Evolutionary conservation across 1,139 yeast species (phyloP), one percentile per base, ranked within the genome.

Genomic region (Geotrichum histeridarum): DNA sequence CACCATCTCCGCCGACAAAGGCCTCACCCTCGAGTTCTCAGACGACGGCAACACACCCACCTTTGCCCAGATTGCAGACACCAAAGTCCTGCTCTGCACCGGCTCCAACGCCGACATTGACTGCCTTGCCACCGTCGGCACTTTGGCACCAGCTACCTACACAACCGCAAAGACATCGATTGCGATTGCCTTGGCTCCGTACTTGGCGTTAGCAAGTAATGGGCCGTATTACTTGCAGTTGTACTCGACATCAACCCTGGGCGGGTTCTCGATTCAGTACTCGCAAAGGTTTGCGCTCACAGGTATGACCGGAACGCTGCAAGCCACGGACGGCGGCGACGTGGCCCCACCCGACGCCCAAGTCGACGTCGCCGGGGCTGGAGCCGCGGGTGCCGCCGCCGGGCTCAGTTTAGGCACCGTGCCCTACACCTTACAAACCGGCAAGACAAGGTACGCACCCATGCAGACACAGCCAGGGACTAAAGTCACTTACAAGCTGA

Each of bases 381-480:
- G 11, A 22, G 64, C 70, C 41, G 66, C 66, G 50, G 74, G 74
- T 58, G 14, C 18, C 22, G 64, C 70, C 42, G 77, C 80, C 1
- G 73, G 74, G 58, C 8, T 38, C 18, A 36, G n/a, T 8, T 1
- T 32, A 1, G 12, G 22, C 4, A 63, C 76, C 48, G 76, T 87
- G 8, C 76, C 90, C 4, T 90, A 89, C 70, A 79, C 90, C 1
- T 58, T 64, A 56, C 97, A 90, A 73, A 85, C 95, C 0, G 95
- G 95, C 41, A 69, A 61, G 50, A 79, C 85, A 1, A 77, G 88
- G 67, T 86, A 73, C 70, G 97, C 97, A 0, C 96, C 96, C 50
- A 89, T 90, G 96, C 96, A 89, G 71, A 70, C 75, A 57, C 95
- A 89, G 72, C 96, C 97, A 7, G 86, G 83, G 3, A 67, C 86